Evolutionary conservation across 148 eudicot species (phyloP), one percentile per base, ranked within the genome.

Genomic region (Amaranthus hypochondriacus): DNA sequence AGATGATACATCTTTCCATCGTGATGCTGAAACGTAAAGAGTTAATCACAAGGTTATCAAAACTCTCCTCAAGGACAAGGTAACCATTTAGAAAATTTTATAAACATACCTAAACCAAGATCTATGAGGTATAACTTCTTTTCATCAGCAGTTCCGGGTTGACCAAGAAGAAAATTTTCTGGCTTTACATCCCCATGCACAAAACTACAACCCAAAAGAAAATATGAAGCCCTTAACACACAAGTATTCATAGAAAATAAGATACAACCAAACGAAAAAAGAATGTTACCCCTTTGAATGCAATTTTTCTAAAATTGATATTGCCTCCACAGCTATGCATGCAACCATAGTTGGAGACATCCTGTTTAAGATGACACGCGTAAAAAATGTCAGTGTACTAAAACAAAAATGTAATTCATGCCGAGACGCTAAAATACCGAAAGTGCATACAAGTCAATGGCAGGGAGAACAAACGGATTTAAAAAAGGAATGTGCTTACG

Each of bases 121-220:
- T 93, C 98, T 78, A 93, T 86, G 28, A 93, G 94, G 87, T 89
- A 93, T 51, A 93, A 86, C 86, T 90, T 93, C 84, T 93, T 93
- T 80, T 93, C 98, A 74, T 93, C 98, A 39, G 84, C 74, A 28
- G 86, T 79, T 80, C 92, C 90, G 70, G 96, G 96, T 73, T 85
- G 98, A 77, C 98, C 97, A 68, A 92, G 94, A 56, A 92, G 80
- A 81, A 92, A 92, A 73, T 92, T 92, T 76, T 92, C 97, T 15
- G 96, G 98, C 87, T 93, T 93, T 72, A 93, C 98, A 76, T 93
- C 98, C 75, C 98, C 98, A 78, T 93, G 98, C 82, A 93, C 98
- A 84, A 93, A 93, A 62, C 98, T 93, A 63, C 56, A 75, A 65
- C 28, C 39, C 55, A 43, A 50, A 65, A 68, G 66, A 74, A 44